Evolutionary conservation across 2,329 filamentous ascomycete species (phyloP).

Genomic region (Penicillium sp.): DNA sequence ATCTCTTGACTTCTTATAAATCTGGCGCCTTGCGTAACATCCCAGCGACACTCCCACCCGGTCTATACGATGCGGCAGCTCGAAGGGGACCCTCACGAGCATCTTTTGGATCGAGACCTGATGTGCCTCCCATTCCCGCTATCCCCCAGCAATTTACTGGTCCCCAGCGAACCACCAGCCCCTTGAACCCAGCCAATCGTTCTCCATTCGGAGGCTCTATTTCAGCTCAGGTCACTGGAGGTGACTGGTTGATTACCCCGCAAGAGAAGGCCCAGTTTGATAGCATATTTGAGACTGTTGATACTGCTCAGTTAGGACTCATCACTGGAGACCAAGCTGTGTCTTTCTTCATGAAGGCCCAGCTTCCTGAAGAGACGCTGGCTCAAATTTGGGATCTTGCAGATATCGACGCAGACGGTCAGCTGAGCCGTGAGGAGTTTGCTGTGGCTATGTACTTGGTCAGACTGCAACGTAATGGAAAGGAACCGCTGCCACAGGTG

Average conservation of each 20-base stretch:
- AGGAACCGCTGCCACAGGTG: constrained; percentile 69
- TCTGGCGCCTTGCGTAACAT: constrained; percentile 75
- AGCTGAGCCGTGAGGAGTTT: constrained; percentile 84
- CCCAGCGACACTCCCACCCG: constrained; percentile 76
- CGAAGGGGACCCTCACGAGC: constrained; percentile 57
- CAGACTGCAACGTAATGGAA: constrained; percentile 76
- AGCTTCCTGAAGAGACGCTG: constrained; percentile 80
- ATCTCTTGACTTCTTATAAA: constrained; percentile 89
- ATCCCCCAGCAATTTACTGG: constrained; percentile 78
- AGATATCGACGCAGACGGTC: constrained; percentile 87
- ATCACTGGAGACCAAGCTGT: constrained; percentile 96
- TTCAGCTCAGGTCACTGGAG: constrained; percentile 56
- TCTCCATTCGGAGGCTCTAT: constrained; percentile 51
- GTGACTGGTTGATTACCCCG: constrained; percentile 79
- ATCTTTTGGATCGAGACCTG: constrained; percentile 55
- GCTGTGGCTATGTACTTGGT: constrained; percentile 98
- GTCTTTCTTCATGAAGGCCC: constrained; percentile 88
- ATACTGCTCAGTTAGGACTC: constrained; percentile 74
- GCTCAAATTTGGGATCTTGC: constrained; percentile 97
- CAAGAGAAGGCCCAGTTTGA: constrained; percentile 88
- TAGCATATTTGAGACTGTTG: constrained; percentile 77
- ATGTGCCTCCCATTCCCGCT: constrained; percentile 58
- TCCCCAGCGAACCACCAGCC: constrained; percentile 60
- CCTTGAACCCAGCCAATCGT: constrained; percentile 46
- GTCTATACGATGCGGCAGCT: constrained; percentile 85